Conservation (phyloP, 805 yeast genomes). For the Pichia cephalocereana region DNA sequence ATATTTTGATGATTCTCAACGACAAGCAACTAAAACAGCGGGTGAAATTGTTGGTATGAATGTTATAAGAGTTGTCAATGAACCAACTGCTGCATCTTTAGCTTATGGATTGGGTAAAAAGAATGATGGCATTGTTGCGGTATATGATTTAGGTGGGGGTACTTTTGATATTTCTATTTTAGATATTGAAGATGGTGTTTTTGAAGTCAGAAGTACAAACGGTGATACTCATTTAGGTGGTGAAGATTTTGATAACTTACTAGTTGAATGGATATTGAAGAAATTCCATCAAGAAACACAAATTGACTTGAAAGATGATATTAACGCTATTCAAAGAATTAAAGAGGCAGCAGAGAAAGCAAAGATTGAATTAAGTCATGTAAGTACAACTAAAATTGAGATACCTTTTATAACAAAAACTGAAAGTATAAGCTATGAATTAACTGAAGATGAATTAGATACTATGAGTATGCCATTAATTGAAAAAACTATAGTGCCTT, state of each 20-base stretch:
- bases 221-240: constrained; percentile 92
- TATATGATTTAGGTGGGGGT: constrained; percentile 96
- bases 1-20: constrained; percentile 79
- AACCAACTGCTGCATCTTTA: constrained; percentile 86
- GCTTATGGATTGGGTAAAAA: constrained; percentile 82
- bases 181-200: constrained; percentile 95
- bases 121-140: constrained; percentile 70
- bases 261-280: constrained; percentile 72
- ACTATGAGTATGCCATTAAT: constrained; percentile 45
- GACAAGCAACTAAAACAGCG: constrained; percentile 90
- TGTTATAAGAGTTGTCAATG: constrained; percentile 77
- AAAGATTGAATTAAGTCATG: constrained; percentile 74
- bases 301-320: constrained; percentile 48
- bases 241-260: constrained; percentile 78
- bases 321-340: constrained; percentile 77
- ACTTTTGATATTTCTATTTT: constrained; percentile 92
- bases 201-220: constrained; percentile 91
- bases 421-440: constrained; percentile 33
- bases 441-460: constrained; percentile 46
- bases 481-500: constrained; percentile 65
- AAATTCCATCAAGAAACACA: constrained; percentile 70
- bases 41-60: constrained; percentile 92
- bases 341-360: constrained; percentile 88
- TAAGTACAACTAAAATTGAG: constrained; percentile 64
- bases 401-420: constrained; percentile 64